Conservation (phyloP, 768 basidiomycete genomes). For the Phaeotremella fagi region DNA sequence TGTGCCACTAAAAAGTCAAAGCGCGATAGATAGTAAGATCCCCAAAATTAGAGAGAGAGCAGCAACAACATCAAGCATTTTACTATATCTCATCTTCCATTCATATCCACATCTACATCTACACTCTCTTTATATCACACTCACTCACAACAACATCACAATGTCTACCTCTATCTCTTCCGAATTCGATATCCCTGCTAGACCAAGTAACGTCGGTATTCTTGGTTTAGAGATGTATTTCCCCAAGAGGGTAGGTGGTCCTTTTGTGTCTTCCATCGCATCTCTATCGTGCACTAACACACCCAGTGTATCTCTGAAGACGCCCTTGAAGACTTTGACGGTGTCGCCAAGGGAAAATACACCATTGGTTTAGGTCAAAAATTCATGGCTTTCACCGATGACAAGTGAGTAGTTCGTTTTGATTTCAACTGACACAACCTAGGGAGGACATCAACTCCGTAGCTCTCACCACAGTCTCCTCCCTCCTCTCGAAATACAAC, state of each 20-base stretch:
- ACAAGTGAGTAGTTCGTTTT: conserved; percentile 55
- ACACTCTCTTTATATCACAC: neutral
- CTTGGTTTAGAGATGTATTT: conserved; percentile 93
- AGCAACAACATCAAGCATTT: no score
- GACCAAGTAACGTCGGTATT: conserved; percentile 90
- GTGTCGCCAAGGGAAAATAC: conserved; percentile 92
- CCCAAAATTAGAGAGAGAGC: no score
- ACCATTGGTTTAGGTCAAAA: conserved; percentile 97
- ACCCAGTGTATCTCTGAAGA: conserved; percentile 87
- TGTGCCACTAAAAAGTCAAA: no score
- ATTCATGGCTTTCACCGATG: conserved; percentile 98
- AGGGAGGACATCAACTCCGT: conserved; percentile 97
- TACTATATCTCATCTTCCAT: neutral
- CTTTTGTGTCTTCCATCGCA: neutral
- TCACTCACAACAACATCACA: neutral
- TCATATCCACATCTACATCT: neutral
- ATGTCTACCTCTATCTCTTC: conserved; percentile 20
- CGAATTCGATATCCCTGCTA: conserved; percentile 49
- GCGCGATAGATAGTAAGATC: no score
- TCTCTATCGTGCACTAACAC: neutral
- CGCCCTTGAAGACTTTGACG: conserved; percentile 89
- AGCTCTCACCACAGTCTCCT: conserved; percentile 82
- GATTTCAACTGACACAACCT: neutral
- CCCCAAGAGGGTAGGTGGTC: conserved; percentile 68
- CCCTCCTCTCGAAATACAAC: conserved; percentile 87